These are phyloP conservation scores for Pichia cephalocereana DNA, from an alignment of 805 yeast genomes.

Conservation along the genomic window DNA sequence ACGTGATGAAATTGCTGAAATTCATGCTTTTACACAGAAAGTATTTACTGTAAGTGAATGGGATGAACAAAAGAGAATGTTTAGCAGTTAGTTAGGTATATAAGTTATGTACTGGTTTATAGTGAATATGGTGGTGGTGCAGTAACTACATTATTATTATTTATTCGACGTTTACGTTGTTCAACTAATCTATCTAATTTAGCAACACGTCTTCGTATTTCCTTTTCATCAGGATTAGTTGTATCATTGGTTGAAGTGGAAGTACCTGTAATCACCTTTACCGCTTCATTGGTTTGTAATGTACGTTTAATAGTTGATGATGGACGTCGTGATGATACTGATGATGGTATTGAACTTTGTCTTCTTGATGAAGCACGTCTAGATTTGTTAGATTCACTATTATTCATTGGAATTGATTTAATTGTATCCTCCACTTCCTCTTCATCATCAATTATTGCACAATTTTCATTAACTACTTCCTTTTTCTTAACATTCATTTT, in stretches of 20 bases:
- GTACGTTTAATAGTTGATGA: background rate
- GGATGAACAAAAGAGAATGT: constrained; percentile 34
- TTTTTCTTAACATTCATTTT: constrained; percentile 13
- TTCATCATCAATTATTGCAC: constrained; percentile 18
- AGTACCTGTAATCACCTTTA: background rate
- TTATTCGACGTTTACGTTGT: constrained; percentile 2
- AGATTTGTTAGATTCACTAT: too few relatives aligned
- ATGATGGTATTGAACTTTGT: too few relatives aligned
- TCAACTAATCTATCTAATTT: constrained; percentile 21
- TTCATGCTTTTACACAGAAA: constrained; percentile 95
- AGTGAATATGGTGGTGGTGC: constrained; percentile 21
- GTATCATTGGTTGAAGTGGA: too few relatives aligned
- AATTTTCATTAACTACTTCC: background rate
- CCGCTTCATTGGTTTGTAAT: background rate
- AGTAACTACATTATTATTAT: background rate
- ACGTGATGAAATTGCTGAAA: constrained; percentile 73
- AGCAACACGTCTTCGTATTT: constrained; percentile 12
- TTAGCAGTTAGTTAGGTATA: background rate
- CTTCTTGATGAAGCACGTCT: too few relatives aligned
- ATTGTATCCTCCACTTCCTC: background rate
- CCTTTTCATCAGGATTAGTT: background rate
- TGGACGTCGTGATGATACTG: background rate
- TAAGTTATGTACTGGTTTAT: constrained; percentile 3
- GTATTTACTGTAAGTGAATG: constrained; percentile 86
- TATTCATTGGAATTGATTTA: too few relatives aligned